Conservation (phyloP, 2,329 filamentous ascomycete genomes). For the Trichoderma gracile region DNA sequence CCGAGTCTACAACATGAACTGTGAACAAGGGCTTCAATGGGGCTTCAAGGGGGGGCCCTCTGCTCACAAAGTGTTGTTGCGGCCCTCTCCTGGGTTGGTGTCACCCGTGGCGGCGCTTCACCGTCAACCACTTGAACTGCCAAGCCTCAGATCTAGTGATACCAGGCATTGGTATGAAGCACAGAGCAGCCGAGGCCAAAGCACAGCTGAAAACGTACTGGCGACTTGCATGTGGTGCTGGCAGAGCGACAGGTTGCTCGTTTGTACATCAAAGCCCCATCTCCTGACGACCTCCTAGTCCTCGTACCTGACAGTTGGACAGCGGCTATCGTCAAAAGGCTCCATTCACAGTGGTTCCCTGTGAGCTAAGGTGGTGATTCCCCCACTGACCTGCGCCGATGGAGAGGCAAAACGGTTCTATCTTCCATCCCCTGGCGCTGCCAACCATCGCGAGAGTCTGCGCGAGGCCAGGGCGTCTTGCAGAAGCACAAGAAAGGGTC, state of each 20-base stretch:
- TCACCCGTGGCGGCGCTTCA: conserved; percentile 3
- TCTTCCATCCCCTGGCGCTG: not conserved
- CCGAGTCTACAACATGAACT: not conserved
- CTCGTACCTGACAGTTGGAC: not conserved
- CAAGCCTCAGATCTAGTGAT: not conserved
- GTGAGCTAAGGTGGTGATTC: not conserved
- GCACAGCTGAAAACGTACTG: not conserved
- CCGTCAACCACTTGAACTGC: not conserved
- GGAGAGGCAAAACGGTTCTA: conserved; percentile 8
- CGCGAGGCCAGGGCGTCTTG: not conserved
- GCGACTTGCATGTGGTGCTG: too few relatives aligned
- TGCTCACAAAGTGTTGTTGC: not conserved
- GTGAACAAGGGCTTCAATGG: not conserved
- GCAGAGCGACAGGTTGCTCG: too few relatives aligned
- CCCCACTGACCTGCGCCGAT: conserved; percentile 2
- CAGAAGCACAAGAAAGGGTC: not conserved
- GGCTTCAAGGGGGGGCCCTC: not conserved
- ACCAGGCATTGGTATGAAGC: not conserved
- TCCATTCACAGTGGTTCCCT: conserved; percentile 11
- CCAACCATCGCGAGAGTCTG: conserved; percentile 4
- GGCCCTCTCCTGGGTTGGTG: not conserved
- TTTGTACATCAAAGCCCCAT: too few relatives aligned
- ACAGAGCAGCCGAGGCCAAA: not conserved
- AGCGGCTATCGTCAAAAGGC: not conserved
- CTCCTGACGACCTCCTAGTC: not conserved